Conservation (phyloP, 23 red algal genomes). For the Gracilaria gracilis region DNA sequence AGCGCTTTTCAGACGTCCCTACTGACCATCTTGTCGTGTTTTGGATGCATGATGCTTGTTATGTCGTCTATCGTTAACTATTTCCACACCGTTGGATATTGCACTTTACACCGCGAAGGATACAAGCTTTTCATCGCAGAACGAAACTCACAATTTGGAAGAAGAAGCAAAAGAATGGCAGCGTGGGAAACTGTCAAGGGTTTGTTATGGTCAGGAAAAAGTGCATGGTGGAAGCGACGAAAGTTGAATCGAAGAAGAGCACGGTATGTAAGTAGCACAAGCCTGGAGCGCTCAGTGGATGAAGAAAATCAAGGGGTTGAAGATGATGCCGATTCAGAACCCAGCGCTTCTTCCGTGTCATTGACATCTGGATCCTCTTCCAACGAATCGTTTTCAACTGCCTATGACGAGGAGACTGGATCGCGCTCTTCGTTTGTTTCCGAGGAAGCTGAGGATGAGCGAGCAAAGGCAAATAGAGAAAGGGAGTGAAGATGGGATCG, state of each 20-base stretch:
- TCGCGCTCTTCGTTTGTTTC: slow-evolving; percentile 7
- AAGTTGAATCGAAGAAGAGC: background rate
- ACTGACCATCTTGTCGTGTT: background rate
- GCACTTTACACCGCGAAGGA: slow-evolving; percentile 1
- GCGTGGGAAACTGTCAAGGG: slow-evolving; percentile 22
- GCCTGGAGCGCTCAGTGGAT: background rate
- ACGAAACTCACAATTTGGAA: background rate
- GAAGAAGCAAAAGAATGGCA: background rate
- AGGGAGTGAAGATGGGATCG: background rate
- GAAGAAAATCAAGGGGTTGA: background rate
- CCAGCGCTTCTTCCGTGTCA: background rate
- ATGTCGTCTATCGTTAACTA: slow-evolving; percentile 42
- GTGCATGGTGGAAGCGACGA: slow-evolving; percentile 1
- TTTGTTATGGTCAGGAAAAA: slow-evolving; percentile 12
- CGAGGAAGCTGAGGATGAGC: slow-evolving; percentile 5
- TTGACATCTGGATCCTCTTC: background rate
- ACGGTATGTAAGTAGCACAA: background rate
- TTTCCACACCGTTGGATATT: slow-evolving; percentile 20
- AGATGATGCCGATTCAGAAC: background rate
- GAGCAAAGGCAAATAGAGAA: background rate
- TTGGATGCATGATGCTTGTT: slow-evolving; percentile 19
- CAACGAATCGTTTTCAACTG: background rate
- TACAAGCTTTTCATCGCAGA: background rate
- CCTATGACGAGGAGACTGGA: slow-evolving; percentile 3
- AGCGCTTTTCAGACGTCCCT: slow-evolving; percentile 37